Base-by-base conservation (phyloP, 768 basidiomycete species). In the Naganishia antarctica region DNA sequence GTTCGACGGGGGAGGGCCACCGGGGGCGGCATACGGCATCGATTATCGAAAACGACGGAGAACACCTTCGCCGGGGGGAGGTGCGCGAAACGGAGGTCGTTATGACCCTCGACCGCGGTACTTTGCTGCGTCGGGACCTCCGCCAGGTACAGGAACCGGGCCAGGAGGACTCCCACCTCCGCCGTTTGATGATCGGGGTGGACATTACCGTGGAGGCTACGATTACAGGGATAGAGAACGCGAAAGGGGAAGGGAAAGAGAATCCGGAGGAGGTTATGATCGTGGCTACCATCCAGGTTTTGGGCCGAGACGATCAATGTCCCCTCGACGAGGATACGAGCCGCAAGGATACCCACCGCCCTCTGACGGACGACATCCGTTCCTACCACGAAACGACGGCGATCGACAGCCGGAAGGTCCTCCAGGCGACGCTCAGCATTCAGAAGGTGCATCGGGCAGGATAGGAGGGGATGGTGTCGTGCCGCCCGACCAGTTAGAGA, bases 161-260 rank as follows among this genome's bases (percentile, higher is more conserved):
- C 25, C 7, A 5, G 50, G 32, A 53, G 31, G 50, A 16, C 34
- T 37, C 31, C 32, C 23, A n/a, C 53, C 53, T 12, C 53, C 53
- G n/a, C 53, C 53, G 31, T 57, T 57, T 34, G 53, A 37, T 25
- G 53, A 57, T 26, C 53, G 53, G 23, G 53, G 53, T 1, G 53
- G 53, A 16, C 4, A 23, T n/a, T 41, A 57, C 15, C 53, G 53
- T 4, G 53, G 53, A 18, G 53, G 53, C 18, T 7, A 34, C 1
- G 53, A 57, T 31, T 57, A 44, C 44, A 29, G 58, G 4, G 58
- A 60, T 31, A 3, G 59, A 3, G 59, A 60, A 18, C 37, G 23
- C 2, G 59, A 60, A 13, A 60, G 59, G 59, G 59, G 46, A 28
- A 45, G 59, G 43, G 59, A 60, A 31, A 44, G 59, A 18, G 59